phyloP scores from a whole-genome alignment of 2,329 filamentous ascomycete species.

The Monilinia polystroma region DNA sequence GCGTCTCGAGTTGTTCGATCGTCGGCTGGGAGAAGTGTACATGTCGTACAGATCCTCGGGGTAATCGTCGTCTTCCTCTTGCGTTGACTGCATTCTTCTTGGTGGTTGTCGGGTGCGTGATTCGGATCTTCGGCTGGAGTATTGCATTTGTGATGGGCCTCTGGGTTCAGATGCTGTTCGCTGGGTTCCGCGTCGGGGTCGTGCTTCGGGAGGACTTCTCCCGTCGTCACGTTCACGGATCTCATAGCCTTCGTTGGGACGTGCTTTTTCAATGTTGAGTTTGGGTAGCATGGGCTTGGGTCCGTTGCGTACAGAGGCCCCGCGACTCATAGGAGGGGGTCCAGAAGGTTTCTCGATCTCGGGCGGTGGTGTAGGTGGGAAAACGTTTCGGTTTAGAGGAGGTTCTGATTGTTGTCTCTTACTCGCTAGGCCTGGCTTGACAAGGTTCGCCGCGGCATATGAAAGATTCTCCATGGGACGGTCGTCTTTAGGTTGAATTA shows the following conservation, averaged over 20 bases:
- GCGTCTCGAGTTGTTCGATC: constrained; percentile 45
- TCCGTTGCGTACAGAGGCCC: constrained; percentile 60
- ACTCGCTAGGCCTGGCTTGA: constrained; percentile 79
- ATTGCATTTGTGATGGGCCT: constrained; percentile 42
- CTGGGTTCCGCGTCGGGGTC: constrained; percentile 44
- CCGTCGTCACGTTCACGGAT: constrained; percentile 33
- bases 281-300: constrained; percentile 61
- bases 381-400: constrained; percentile 73
- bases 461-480: constrained; percentile 81
- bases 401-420: constrained; percentile 84
- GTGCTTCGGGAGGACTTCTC: constrained; percentile 41
- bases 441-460: constrained; percentile 88
- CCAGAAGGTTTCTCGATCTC: constrained; percentile 67
- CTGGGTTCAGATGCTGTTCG: constrained; percentile 53
- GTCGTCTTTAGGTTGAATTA: constrained; percentile 67
- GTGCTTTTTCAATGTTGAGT: constrained; percentile 60
- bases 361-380: constrained; percentile 97
- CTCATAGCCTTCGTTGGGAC: constrained; percentile 46
- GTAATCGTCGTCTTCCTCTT: constrained; percentile 61
- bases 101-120: constrained; percentile 30
- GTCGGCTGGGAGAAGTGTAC: constrained; percentile 50
- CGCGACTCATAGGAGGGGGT: constrained; percentile 48
- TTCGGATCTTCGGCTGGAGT: constrained; percentile 38
- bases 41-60: constrained; percentile 62
- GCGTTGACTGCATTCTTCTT: constrained; percentile 35